These are phyloP conservation scores for Aureobasidium lini DNA, from an alignment of 2,329 filamentous ascomycete species.

Conservation along the genomic window DNA sequence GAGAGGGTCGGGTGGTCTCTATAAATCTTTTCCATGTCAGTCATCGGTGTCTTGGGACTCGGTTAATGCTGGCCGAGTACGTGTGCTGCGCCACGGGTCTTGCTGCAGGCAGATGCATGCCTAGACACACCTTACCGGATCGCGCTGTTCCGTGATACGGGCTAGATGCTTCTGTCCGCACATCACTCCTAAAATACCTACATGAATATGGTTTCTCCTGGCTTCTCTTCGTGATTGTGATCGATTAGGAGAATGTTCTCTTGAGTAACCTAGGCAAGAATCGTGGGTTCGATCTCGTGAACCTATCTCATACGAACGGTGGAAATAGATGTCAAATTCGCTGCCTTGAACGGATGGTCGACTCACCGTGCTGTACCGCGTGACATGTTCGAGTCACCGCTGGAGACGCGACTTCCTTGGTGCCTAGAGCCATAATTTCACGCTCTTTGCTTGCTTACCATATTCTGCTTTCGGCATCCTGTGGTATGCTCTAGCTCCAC, in stretches of 20 bases:
- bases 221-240: background rate
- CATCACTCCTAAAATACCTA: constrained; percentile 1
- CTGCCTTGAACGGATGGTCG: background rate
- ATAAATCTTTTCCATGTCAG: background rate
- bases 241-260: background rate
- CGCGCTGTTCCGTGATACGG: background rate
- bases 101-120: constrained; percentile 3
- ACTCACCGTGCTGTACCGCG: constrained; percentile 1
- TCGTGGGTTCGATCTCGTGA: background rate
- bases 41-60: background rate
- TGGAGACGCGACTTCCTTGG: background rate
- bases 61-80: constrained; percentile 4
- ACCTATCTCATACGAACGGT: background rate
- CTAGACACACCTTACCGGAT: constrained; percentile 6
- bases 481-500: background rate
- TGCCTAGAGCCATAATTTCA: background rate
- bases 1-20: background rate
- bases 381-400: constrained; percentile 5
- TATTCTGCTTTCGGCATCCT: background rate
- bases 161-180: constrained; percentile 2
- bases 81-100: constrained; percentile 1
- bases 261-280: background rate
- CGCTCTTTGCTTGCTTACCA: background rate
- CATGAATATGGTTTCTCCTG: background rate
- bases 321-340: background rate